These are phyloP conservation scores for Nicotiana otophora DNA, from an alignment of 257 asterid species.

Conservation along the genomic window DNA sequence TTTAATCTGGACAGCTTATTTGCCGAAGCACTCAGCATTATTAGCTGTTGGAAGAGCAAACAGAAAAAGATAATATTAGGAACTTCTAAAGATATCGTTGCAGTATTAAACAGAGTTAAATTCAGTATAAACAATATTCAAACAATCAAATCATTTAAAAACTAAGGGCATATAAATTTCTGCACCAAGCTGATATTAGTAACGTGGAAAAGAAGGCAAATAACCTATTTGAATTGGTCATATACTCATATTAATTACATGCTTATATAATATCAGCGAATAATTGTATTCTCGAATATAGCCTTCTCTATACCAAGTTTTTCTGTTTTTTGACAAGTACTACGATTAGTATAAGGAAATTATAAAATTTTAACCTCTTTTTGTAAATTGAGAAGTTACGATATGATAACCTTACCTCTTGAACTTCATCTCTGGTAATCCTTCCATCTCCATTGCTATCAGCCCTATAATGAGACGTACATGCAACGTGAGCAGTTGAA, in stretches of 20 bases:
- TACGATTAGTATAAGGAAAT: no score
- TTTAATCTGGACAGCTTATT: slow-evolving; percentile 76
- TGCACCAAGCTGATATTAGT: no score
- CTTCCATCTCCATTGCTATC: slow-evolving; percentile 85
- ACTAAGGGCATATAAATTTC: no score
- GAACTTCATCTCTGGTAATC: slow-evolving; percentile 82
- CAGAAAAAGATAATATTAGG: background rate
- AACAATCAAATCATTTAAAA: no score
- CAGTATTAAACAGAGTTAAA: no score
- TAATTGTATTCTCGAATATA: no score
- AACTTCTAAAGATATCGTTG: background rate
- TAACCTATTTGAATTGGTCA: no score
- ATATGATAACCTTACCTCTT: slow-evolving; percentile 48
- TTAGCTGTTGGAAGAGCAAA: slow-evolving; percentile 46
- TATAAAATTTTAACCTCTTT: slow-evolving; percentile 1
- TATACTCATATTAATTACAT: no score
- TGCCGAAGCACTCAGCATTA: slow-evolving; percentile 88
- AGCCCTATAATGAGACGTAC: slow-evolving; percentile 47
- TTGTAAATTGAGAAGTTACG: slow-evolving; percentile 6
- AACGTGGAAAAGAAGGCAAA: no score
- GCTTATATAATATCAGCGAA: no score
- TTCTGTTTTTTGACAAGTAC: background rate
- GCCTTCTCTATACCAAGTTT: background rate
- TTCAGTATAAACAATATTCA: no score
- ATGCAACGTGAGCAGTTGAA: background rate